A percentile compares a stretch with the other conserved stretches of the same genome.
Conservation (phyloP, 2,329 filamentous ascomycete species). For the Biscogniauxia sp. region DNA sequence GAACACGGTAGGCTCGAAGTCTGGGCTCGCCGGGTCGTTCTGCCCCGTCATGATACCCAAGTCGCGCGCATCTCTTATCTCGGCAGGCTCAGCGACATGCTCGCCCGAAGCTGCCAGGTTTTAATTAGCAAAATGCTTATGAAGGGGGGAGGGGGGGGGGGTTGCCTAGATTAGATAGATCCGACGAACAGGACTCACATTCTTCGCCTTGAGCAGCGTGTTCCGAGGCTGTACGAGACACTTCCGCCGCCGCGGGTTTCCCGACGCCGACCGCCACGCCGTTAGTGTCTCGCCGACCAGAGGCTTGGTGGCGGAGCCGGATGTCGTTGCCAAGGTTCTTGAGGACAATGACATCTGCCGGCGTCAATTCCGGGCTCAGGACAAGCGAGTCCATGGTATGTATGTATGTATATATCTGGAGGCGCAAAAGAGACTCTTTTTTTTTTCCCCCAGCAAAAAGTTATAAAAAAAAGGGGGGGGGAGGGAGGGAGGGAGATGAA, state of each 20-base stretch:
- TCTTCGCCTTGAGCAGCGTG: not conserved
- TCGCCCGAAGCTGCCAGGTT: conserved; percentile 8
- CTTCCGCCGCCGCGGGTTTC: not conserved
- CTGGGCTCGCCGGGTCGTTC: conserved; percentile 39
- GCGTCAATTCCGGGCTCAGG: conserved; percentile 40
- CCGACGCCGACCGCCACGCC: not conserved
- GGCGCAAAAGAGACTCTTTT: not conserved
- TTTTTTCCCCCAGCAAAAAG: no score
- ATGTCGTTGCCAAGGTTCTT: conserved; percentile 41
- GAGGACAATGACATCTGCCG: conserved; percentile 40
- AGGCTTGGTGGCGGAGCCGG: conserved; percentile 14
- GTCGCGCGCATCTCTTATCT: conserved; percentile 27
- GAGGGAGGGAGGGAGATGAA: not conserved
- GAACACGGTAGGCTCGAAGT: conserved; percentile 48
- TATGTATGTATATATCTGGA: not conserved
- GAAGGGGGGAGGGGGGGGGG: no score
- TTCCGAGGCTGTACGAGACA: not conserved
- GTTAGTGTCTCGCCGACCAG: not conserved
- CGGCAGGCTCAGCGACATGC: conserved; percentile 10
- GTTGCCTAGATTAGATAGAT: no score
- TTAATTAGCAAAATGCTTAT: conserved; percentile 14
- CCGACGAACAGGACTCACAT: no score
- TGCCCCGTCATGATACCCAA: conserved; percentile 39
- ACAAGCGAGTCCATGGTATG: conserved; percentile 26
- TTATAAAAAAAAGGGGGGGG: no score